Evolutionary conservation across 306 rosid species (phyloP), one percentile per base, ranked within the genome.

Genomic region (Rosa multiflora): DNA sequence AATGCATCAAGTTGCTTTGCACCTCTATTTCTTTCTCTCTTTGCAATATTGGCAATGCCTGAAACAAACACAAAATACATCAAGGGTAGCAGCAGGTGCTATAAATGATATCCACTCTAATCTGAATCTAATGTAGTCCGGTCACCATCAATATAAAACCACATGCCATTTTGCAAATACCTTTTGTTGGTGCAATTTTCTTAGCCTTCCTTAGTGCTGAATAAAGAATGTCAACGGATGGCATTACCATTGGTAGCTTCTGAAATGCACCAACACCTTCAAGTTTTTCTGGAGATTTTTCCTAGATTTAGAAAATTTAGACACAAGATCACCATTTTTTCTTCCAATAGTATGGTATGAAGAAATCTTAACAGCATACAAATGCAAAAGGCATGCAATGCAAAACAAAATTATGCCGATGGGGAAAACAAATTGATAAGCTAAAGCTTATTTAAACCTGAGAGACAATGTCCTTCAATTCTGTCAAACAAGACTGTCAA

Each of bases 1-100:
- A 95, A 82, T 32, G 97, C 94, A 85, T 91, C 98, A 80, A 95
- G 98, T 84, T 95, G 99, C 89, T 90, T 95, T 79, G 99, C 97
- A 79, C 98, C 96, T 86, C 85, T 88, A 87, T 95, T 95, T 88
- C 89, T 92, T 87, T 95, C 99, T 83, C 98, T 76, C 88, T 92
- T 95, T 62, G 98, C 96, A 79, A 91, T 85, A 80, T 93, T 95
- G 67, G 90, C 87, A 76, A 93, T 91, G 73, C 98, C 99, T 93
- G 79, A 39, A 83, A 75, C 79, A 84, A 48, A n/a, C 56, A 74
- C 52, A 71, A 66, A 53, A 80, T 70, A 82, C 26, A 55, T 79
- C 74, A 83, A 77, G 10, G 70, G 43, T 68, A 71, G 67, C 74
- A 56, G 76, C 61, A 76, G 52, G 49, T 73, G 75, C 61, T 73